Conservation (phyloP, 352 stramenopile genomes). For the Phytopythium mirpurense region DNA sequence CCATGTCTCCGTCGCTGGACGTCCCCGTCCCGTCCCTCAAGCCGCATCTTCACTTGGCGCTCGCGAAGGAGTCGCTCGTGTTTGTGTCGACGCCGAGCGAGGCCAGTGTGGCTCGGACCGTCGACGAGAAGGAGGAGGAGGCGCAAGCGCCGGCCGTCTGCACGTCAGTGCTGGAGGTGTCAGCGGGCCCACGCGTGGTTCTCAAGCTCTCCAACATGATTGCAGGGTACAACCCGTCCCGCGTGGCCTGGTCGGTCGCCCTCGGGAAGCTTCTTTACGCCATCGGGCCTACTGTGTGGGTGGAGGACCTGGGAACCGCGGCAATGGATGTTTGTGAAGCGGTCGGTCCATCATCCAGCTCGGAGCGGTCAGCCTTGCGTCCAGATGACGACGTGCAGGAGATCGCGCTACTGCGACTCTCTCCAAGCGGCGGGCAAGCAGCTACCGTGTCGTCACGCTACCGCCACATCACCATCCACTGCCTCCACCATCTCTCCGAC, state of each 20-base stretch:
- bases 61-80: slow-evolving; percentile 34
- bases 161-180: background rate
- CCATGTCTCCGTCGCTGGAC: slow-evolving; percentile 11
- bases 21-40: slow-evolving; percentile 21
- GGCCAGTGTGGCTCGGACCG: background rate
- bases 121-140: background rate
- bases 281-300: slow-evolving; percentile 15
- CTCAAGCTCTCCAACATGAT: slow-evolving; percentile 8
- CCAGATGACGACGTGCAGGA: slow-evolving; percentile 1
- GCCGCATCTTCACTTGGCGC: slow-evolving; percentile 22
- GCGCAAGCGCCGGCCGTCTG: background rate
- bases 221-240: slow-evolving; percentile 12
- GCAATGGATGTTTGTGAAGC: background rate
- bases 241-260: slow-evolving; percentile 26
- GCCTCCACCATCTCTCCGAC: background rate
- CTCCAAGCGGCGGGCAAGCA: slow-evolving; percentile 10
- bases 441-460: slow-evolving; percentile 21
- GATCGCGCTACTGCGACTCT: slow-evolving; percentile 27
- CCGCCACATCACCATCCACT: slow-evolving; percentile 6
- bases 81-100: background rate
- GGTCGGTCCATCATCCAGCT: background rate
- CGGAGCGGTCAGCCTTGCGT: background rate
- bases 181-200: background rate
- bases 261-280: slow-evolving; percentile 27
- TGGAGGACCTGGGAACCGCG: slow-evolving; percentile 23